phyloP scores from a whole-genome alignment of 1,284 basidiomycete genomes.

The Porogramme epimiltina region DNA sequence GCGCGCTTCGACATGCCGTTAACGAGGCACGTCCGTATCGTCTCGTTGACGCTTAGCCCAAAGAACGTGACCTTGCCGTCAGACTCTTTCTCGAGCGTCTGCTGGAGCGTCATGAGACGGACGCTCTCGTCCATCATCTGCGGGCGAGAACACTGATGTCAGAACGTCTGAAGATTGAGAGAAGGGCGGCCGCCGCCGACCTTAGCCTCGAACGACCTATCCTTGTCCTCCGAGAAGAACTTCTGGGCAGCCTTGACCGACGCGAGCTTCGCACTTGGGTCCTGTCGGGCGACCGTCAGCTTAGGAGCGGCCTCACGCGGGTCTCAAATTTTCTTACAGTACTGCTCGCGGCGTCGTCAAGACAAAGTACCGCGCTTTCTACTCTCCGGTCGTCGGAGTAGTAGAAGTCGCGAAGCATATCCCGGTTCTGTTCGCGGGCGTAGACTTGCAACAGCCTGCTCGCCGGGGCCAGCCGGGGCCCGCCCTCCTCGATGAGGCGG shows the following conservation, averaged over 20 bases:
- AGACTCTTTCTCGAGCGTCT: constrained; percentile 85
- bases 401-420: constrained; percentile 94
- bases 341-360: constrained; percentile 79
- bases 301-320: neutral
- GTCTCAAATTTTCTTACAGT: constrained; percentile 41
- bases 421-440: constrained; percentile 86
- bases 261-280: constrained; percentile 68
- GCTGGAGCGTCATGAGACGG: constrained; percentile 78
- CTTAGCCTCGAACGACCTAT: constrained; percentile 88
- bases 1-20: constrained; percentile 84
- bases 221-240: constrained; percentile 94
- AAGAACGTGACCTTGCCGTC: constrained; percentile 78
- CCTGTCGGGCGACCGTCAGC: constrained; percentile 42
- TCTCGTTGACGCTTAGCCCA: constrained; percentile 83
- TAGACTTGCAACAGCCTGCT: constrained; percentile 84
- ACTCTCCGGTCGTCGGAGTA: constrained; percentile 96
- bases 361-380: constrained; percentile 84
- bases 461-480: constrained; percentile 71
- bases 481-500: constrained; percentile 89
- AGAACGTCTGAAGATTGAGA: neutral
- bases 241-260: constrained; percentile 85
- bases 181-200: constrained; percentile 39
- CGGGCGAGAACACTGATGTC: neutral
- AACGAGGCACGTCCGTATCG: constrained; percentile 74
- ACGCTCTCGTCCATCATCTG: constrained; percentile 91